These are phyloP conservation scores for Lecanosticta acicola DNA, from an alignment of 2,329 filamentous ascomycete species.

Conservation along the genomic window DNA sequence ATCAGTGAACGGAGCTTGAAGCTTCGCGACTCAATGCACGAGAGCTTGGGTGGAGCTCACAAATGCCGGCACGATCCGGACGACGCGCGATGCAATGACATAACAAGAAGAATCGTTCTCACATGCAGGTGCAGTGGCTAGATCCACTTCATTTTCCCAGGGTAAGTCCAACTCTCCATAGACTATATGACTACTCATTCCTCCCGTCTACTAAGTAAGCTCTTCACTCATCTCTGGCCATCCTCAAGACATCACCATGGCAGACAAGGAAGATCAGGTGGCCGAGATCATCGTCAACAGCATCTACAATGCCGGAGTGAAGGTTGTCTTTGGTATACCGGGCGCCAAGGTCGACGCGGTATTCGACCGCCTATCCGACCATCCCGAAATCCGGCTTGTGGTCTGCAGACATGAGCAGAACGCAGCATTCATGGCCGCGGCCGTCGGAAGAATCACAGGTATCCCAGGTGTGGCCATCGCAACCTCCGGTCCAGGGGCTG, in stretches of 20 bases:
- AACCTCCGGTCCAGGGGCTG: conserved; percentile 45
- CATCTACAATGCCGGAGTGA: conserved; percentile 41
- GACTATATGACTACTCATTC: background rate
- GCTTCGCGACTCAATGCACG: background rate
- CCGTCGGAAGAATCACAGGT: conserved; percentile 43
- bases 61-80: no score
- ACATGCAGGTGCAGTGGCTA: no score
- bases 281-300: conserved; percentile 32
- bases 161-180: background rate
- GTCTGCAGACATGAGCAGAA: conserved; percentile 49
- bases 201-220: background rate
- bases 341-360: conserved; percentile 41
- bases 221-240: no score
- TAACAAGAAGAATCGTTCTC: background rate
- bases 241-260: conserved; percentile 8
- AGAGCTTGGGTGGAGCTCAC: background rate
- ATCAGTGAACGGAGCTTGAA: background rate
- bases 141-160: background rate
- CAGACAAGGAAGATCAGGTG: conserved; percentile 23
- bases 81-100: background rate
- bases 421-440: conserved; percentile 47
- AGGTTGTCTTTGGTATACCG: conserved; percentile 45
- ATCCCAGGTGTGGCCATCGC: conserved; percentile 44
- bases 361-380: conserved; percentile 38
- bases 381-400: conserved; percentile 31